Base-by-base conservation (phyloP, 139 green algal species). In the Yamagishiella unicocca region DNA sequence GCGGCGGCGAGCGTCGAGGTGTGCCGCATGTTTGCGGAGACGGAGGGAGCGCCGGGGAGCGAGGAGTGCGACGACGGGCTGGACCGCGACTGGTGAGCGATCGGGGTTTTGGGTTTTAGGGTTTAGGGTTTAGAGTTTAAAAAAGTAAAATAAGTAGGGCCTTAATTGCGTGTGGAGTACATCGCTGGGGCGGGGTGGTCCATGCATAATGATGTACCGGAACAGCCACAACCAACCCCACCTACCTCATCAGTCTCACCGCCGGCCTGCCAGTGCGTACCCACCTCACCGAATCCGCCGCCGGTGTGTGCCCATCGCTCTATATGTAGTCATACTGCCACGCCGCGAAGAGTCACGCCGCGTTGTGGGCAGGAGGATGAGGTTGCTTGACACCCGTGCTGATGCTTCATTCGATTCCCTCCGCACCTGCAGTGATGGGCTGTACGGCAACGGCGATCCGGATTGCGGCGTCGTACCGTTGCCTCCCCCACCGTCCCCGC, bases 71-170 rank as follows among this genome's bases (percentile, higher is more conserved):
- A 71, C 33, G 38, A 50, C 1, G 54, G 27, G 7, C 5, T 37
- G 21, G 76, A 83, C 76, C 24, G 53, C 7, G 76, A 83, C 54
- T 83, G 76, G 53, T 43, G 54, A 33, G 76, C n/a, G 27, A 80
- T 2, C 19, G 25, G 6, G 45, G 1, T 12, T 4, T 58, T 24
- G 12, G 40, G 70, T 33, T 25, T 37, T 31, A 40, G 40, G 70
- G 2, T 53, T 53, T 55, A 1, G 6, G 46, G 67, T 33, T 50
- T 2, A 31, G 14, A 7, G 4, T n/a, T 4, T 33, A 33, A 9
- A 46, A n/a, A 17, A 29, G 33, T 74, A 29, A 25, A 27, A 75
- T 29, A 33, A 2, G 3, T 50, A 50, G 9, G 10, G 14, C 33
- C 67, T n/a, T 33, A 75, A 35, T 27, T 27, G n/a, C 67, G 8